A percentile compares a stretch with the other conserved stretches of the same genome.
Conservation (phyloP, 129 eudicot genomes). For the Smallanthus sonchifolius region DNA sequence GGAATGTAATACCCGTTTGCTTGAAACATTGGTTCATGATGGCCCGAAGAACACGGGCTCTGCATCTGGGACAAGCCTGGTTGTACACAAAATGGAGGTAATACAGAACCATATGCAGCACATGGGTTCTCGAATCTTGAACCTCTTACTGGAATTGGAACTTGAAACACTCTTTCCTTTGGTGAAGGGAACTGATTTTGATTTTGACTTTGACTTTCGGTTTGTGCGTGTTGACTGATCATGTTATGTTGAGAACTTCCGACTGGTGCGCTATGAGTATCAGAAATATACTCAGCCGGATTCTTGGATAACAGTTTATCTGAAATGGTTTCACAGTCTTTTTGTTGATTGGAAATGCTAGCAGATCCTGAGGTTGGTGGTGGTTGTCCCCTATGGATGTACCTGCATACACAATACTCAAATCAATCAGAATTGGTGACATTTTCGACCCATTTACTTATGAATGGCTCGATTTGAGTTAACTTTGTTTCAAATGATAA, state of each 20-base stretch:
- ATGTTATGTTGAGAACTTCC: conserved; percentile 20
- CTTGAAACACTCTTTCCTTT: conserved; percentile 42
- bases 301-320: conserved; percentile 39
- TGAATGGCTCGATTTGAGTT: not conserved
- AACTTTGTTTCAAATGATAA: no score
- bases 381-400: conserved; percentile 41
- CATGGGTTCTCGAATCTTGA: conserved; percentile 34
- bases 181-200: conserved; percentile 28
- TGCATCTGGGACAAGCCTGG: conserved; percentile 17
- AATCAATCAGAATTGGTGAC: conserved; percentile 8
- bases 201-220: conserved; percentile 25
- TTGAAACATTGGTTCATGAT: conserved; percentile 34
- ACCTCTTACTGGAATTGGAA: conserved; percentile 53
- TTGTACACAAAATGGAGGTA: conserved; percentile 41
- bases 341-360: conserved; percentile 54
- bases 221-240: conserved; percentile 33
- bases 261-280: conserved; percentile 27
- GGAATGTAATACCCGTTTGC: conserved; percentile 31
- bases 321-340: conserved; percentile 37
- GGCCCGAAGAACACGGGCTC: conserved; percentile 45
- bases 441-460: not conserved
- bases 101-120: conserved; percentile 30
- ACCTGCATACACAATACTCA: conserved; percentile 40
- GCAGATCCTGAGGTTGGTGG: conserved; percentile 41
- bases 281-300: conserved; percentile 38